These are phyloP conservation scores for Termitomyces sp. DNA, from an alignment of 768 basidiomycete species.

Conservation along the genomic window DNA sequence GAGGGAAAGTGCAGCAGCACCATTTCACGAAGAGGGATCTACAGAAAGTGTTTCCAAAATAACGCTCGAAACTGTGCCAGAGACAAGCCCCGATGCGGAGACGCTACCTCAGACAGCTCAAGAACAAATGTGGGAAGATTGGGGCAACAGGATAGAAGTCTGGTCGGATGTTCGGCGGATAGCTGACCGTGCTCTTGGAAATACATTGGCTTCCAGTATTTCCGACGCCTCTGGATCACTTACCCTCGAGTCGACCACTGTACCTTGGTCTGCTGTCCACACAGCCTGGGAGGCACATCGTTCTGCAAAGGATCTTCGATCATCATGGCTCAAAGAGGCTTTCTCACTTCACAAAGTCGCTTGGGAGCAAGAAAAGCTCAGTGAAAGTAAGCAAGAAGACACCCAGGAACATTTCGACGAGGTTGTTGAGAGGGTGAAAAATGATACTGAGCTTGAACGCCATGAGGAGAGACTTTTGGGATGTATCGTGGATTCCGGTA, in stretches of 20 bases:
- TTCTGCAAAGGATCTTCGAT: conserved; percentile 47
- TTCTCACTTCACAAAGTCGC: conserved; percentile 22
- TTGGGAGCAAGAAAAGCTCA: conserved; percentile 26
- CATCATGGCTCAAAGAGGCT: conserved; percentile 57
- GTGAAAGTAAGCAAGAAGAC: conserved; percentile 30
- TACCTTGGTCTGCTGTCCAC: conserved; percentile 66
- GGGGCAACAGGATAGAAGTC: conserved; percentile 65
- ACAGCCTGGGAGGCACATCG: conserved; percentile 62
- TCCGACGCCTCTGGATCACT: conserved; percentile 27
- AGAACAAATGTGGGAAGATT: conserved; percentile 51
- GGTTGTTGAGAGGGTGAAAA: conserved; percentile 72
- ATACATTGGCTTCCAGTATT: conserved; percentile 41
- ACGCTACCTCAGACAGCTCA: conserved; percentile 7
- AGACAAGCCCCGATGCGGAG: neutral
- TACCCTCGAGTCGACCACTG: conserved; percentile 50
- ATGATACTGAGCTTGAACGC: conserved; percentile 69
- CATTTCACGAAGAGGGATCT: conserved; percentile 8
- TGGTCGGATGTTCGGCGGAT: conserved; percentile 72
- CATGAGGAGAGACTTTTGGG: conserved; percentile 79
- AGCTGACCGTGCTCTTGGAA: conserved; percentile 74
- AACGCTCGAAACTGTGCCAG: neutral
- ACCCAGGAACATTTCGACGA: conserved; percentile 53
- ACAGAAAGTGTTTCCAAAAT: conserved; percentile 6
- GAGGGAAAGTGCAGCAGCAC: conserved; percentile 28
- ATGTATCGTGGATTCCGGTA: conserved; percentile 84